Base-by-base conservation (phyloP, 2,329 filamentous ascomycete species). In the Monilinia polystroma region DNA sequence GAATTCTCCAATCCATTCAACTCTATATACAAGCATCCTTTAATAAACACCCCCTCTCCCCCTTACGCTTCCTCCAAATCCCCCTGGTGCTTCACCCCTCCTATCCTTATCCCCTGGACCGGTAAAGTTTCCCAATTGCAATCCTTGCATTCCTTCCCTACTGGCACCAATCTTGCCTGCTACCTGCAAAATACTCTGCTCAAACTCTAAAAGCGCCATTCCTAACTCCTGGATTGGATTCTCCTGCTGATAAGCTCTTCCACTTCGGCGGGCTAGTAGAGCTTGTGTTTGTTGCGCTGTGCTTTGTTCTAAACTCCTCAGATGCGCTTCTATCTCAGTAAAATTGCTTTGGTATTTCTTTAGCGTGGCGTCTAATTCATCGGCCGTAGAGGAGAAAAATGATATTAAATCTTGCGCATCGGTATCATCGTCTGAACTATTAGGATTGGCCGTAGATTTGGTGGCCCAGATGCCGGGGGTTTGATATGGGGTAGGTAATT, bases 291-390 rank as follows among this genome's bases (percentile, higher is more conserved):
- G 84, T 68, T 86, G 83, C 57, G 84, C 81, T 68, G 88, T 79
- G 47, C 81, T 84, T 18, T 82, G 80, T 75, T 89, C 86, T n/a
- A 90, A 82, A 11, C 85, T 84, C 68, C 86, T 82, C 69, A 90
- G 79, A 73, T 89, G 87, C 70, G 83, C 81, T 77, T 90, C 87
- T 64, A 90, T 88, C 74, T 90, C 87, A 65, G 81, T 80, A 66
- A 90, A 77, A 69, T 86, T 87, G 56, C 79, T 78, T 72, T 84
- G 83, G 72, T 88, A 88, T 68, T 79, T 82, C 53, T 80, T 80
- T 64, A 89, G 81, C 63, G 85, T 85, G 23, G 80, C 77, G 20
- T 81, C 79, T 81, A 90, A 87, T 70, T 88, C 87, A 70, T 88
- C 85, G 1, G 85, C 82, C 26, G 86, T 83, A 66, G 80, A 81